phyloP scores from a whole-genome alignment of 306 rosid genomes.

The Prunus campanulata region DNA sequence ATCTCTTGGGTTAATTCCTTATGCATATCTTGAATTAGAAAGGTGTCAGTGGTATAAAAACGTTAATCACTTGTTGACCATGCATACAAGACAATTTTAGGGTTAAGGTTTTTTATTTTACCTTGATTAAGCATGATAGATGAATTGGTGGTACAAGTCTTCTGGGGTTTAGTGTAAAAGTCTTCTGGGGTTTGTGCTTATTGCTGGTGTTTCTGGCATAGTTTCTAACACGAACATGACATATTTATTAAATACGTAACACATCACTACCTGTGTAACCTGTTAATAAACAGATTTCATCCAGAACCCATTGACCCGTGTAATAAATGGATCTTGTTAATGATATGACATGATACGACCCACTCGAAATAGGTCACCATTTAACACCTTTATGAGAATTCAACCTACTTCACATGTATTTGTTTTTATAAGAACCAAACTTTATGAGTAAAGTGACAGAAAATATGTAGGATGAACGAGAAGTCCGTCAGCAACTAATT shows the following conservation, averaged over 20 bases:
- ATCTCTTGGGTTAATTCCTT: background rate
- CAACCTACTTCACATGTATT: background rate
- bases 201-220: background rate
- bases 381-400: background rate
- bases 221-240: background rate
- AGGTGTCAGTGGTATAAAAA: background rate
- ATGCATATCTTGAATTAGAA: background rate
- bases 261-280: background rate
- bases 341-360: background rate
- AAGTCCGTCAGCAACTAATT: no score
- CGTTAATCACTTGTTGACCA: background rate
- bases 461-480: background rate
- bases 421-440: background rate
- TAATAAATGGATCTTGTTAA: background rate
- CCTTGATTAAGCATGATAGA: background rate
- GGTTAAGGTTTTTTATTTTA: background rate
- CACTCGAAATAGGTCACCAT: background rate
- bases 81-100: background rate
- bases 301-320: background rate
- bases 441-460: background rate
- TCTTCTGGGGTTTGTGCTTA: background rate
- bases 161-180: background rate
- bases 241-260: background rate
- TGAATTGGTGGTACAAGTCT: background rate
- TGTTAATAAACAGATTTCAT: background rate